Base-by-base conservation (phyloP, 2,329 filamentous ascomycete genomes). In the Aspergillus sp. region DNA sequence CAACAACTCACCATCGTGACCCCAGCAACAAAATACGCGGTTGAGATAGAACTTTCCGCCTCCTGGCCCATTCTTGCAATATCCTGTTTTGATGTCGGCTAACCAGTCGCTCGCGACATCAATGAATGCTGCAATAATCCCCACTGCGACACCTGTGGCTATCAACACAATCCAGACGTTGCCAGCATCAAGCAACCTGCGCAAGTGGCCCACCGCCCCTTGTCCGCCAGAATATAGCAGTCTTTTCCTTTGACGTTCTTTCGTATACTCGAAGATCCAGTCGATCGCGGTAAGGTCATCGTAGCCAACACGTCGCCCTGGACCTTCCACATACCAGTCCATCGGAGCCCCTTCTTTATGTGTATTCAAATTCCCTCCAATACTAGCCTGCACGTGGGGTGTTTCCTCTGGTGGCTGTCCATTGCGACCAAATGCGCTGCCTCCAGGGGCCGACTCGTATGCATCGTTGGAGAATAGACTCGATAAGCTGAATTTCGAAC, bases 261-360 rank as follows among this genome's bases (percentile, higher is more conserved):
- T 96, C 45, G 88, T 93, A 64, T 97, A 95, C 69, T 98, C 93
- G 60, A 95, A 97, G 64, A 97, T 97, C 93, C 93, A 98, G 73
- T 98, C 93, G 66, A 98, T 98, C 49, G 93, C 91, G 13, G 91
- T 96, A 66, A 96, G 76, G 70, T 98, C 87, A 63, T 96, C 91
- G 72, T 98, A 98, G 47, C 88, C 91, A 33, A 96, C 90, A 62
- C 93, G 82, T 46, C 89, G 82, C 1, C 90, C 90, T 0, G 88
- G 90, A 1, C 89, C 90, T 68, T 96, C 91, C 43, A 85, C 79
- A 64, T 94, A 87, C 91, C 91, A 97, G 67, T 97, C 91, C 15
- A 72, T 54, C 23, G 68, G 60, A 1, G 56, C 65, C 3, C 68
- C 70, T 39, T 73, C 67, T 56, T 75, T 75, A 33, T 62, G 55